Conservation (phyloP, 441 rosid genomes). For the Brassica hybrid region DNA sequence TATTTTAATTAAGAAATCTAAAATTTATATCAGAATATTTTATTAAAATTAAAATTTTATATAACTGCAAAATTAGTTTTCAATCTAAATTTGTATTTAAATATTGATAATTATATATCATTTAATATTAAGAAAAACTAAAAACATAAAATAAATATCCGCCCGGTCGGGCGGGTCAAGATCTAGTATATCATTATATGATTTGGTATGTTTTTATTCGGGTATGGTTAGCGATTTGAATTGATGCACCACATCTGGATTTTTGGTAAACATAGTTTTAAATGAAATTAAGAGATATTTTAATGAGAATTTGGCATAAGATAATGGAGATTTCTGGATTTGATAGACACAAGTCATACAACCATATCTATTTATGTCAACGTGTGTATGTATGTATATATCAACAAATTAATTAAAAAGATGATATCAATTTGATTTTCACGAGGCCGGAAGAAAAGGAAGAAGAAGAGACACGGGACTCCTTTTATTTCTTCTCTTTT, state of each 20-base stretch:
- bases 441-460: constrained; percentile 44
- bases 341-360: constrained; percentile 34
- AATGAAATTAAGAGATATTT: not conserved
- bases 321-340: constrained; percentile 20
- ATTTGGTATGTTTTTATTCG: constrained; percentile 32
- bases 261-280: constrained; percentile 28
- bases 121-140: no score
- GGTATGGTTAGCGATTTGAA: constrained; percentile 37
- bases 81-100: no score
- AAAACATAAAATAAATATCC: no score
- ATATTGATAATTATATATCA: no score
- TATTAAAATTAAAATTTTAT: no score
- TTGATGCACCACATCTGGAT: constrained; percentile 33
- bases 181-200: constrained; percentile 10
- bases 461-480: constrained; percentile 42
- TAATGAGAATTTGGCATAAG: constrained; percentile 29
- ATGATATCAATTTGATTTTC: constrained; percentile 37
- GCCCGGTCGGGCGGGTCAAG: no score
- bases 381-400: constrained; percentile 2
- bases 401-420: constrained; percentile 28
- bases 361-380: constrained; percentile 39
- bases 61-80: no score
- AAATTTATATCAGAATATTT: no score
- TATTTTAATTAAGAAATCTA: no score
- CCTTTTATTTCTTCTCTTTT: constrained; percentile 39